These are phyloP conservation scores for Phialophora chinensis DNA, from an alignment of 2,329 filamentous ascomycete species.

Conservation along the genomic window DNA sequence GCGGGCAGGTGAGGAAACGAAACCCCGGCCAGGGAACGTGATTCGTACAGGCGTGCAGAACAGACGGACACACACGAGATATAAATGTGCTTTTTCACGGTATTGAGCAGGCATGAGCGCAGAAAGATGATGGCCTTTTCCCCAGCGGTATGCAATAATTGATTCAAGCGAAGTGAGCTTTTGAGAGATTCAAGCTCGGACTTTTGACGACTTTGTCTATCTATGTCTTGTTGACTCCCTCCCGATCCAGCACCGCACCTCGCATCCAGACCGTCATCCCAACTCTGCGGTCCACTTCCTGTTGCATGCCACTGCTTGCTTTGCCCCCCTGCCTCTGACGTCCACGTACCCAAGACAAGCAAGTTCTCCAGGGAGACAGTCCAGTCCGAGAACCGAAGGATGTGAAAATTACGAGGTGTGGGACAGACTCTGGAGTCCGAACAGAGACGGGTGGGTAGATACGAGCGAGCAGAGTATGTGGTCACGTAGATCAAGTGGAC, in stretches of 20 bases:
- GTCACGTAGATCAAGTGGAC: no score
- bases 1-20: slow-evolving; percentile 4
- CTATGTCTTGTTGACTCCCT: background rate
- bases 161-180: background rate
- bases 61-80: background rate
- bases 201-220: background rate
- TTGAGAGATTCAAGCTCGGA: background rate
- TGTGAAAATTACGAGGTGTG: background rate
- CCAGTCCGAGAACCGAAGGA: background rate
- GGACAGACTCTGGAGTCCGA: background rate
- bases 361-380: background rate
- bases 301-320: background rate
- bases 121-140: background rate
- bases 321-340: background rate
- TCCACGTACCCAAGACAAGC: background rate
- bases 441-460: no score
- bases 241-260: background rate
- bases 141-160: background rate
- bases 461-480: no score
- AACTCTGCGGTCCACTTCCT: background rate
- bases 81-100: background rate
- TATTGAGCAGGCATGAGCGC: background rate
- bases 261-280: background rate
- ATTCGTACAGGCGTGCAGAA: background rate
- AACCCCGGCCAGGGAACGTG: slow-evolving; percentile 5